Evolutionary conservation across 1,139 yeast genomes (phyloP).

Genomic region (Yarrowia galli): DNA sequence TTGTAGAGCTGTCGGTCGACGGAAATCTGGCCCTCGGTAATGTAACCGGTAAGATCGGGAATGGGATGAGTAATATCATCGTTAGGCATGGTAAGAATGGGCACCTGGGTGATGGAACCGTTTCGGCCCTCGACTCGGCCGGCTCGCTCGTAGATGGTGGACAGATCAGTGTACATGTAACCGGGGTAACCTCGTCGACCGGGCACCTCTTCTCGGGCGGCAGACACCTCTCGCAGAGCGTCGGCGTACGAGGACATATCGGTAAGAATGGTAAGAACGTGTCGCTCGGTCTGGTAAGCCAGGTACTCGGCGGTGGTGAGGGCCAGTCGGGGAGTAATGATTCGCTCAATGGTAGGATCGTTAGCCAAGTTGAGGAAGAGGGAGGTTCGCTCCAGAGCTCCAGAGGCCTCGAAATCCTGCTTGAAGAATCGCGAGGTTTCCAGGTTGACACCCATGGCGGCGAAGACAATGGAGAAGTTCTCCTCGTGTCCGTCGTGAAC

Average conservation of each 20-base stretch:
- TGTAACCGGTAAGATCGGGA: slow-evolving; percentile 99
- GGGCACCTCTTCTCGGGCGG: slow-evolving; percentile 99
- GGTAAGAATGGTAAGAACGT: slow-evolving; percentile 94
- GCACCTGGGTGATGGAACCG: slow-evolving; percentile 98
- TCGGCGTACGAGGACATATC: slow-evolving; percentile 99
- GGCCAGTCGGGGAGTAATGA: slow-evolving; percentile 99
- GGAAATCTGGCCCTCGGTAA: slow-evolving; percentile 98
- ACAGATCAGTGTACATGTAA: slow-evolving; percentile 99
- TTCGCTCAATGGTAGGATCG: slow-evolving; percentile 99
- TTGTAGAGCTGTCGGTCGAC: slow-evolving; percentile 95
- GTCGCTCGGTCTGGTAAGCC: slow-evolving; percentile 99
- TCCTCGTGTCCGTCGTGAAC: slow-evolving; percentile 99
- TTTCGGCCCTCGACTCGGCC: slow-evolving; percentile 99
- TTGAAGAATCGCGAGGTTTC: slow-evolving; percentile 94
- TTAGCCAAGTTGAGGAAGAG: slow-evolving; percentile 96
- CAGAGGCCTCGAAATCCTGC: slow-evolving; percentile 99
- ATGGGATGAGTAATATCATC: slow-evolving; percentile 99
- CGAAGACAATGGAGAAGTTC: slow-evolving; percentile 97
- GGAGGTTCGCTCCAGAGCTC: slow-evolving; percentile 96
- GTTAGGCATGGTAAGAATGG: slow-evolving; percentile 98
- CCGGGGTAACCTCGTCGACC: slow-evolving; percentile 99
- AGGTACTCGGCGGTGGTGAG: slow-evolving; percentile 97
- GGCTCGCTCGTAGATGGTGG: slow-evolving; percentile 98
- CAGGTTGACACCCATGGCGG: slow-evolving; percentile 96
- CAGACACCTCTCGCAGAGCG: slow-evolving; percentile 98